A percentile compares a stretch with the other conserved stretches of the same genome.
phyloP scores from a whole-genome alignment of 2,329 filamentous ascomycete genomes.

The Penicillium sp. region DNA sequence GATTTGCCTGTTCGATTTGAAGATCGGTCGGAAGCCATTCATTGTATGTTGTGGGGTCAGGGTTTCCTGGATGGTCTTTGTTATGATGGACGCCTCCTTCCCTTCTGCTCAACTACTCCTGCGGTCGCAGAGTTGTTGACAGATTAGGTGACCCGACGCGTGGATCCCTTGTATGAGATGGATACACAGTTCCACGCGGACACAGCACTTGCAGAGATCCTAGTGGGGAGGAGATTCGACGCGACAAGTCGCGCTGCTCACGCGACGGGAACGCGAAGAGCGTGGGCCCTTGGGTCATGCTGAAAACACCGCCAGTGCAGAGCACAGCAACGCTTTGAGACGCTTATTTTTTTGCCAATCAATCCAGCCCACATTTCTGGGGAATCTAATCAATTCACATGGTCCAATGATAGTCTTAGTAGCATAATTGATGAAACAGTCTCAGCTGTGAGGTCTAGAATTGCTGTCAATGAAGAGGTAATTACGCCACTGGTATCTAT shows the following conservation, averaged over 20 bases:
- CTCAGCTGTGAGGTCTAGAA: neutral
- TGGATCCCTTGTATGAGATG: neutral
- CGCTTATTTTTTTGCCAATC: constrained; percentile 18
- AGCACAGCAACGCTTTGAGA: constrained; percentile 5
- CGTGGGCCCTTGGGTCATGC: constrained; percentile 20
- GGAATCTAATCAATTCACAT: neutral
- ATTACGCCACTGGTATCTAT: neutral
- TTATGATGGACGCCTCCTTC: neutral
- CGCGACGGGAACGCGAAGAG: constrained; percentile 28
- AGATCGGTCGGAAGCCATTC: neutral
- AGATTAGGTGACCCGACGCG: neutral
- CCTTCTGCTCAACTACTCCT: neutral
- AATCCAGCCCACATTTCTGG: constrained; percentile 4
- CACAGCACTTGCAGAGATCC: neutral
- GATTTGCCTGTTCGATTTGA: neutral
- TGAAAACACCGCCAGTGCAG: neutral
- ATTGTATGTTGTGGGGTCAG: neutral
- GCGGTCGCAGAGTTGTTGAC: constrained; percentile 4
- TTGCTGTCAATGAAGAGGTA: constrained; percentile 20
- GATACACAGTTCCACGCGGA: neutral
- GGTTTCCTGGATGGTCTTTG: neutral
- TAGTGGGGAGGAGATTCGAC: constrained; percentile 4
- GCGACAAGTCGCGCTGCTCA: constrained; percentile 16
- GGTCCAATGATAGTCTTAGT: neutral
- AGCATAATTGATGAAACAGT: neutral